Percentiles rank a stretch among this genome's conserved stretches.
Conservation (phyloP, 257 asterid species). For the Solanum appendiculatum region DNA sequence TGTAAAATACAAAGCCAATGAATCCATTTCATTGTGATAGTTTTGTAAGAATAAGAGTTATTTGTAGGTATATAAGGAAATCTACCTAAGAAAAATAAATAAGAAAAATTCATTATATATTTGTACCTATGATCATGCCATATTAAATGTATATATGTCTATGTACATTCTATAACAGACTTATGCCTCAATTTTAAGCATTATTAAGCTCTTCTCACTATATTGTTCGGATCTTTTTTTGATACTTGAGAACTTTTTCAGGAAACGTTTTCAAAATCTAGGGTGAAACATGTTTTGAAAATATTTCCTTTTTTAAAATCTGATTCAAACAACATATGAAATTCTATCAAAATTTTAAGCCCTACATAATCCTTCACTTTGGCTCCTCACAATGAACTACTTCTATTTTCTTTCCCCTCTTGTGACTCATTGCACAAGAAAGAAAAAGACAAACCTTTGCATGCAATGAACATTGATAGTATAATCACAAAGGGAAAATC, state of each 20-base stretch:
- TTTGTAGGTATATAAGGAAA: too few species aligned
- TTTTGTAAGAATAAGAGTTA: too few species aligned
- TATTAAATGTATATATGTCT: too few species aligned
- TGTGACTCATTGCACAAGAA: background rate
- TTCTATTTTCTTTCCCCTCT: background rate
- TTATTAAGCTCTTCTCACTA: background rate
- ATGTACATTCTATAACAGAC: background rate
- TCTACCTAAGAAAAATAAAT: too few species aligned
- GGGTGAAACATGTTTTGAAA: too few species aligned
- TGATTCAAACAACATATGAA: slow-evolving; percentile 9
- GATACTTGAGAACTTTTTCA: too few species aligned
- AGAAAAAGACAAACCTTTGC: background rate
- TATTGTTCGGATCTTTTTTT: background rate
- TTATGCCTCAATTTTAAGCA: background rate
- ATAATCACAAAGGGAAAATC: background rate
- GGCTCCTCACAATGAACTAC: background rate
- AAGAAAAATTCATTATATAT: too few species aligned
- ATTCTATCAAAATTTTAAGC: slow-evolving; percentile 2
- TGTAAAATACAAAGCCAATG: too few species aligned
- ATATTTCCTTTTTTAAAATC: too few species aligned
- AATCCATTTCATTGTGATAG: too few species aligned
- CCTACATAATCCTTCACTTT: background rate
- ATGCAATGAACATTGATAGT: slow-evolving; percentile 41
- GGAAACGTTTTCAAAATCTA: too few species aligned
- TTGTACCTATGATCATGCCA: too few species aligned